phyloP scores from a whole-genome alignment of 2,329 filamentous ascomycete genomes.

The Mycosphaerella arachidis region DNA sequence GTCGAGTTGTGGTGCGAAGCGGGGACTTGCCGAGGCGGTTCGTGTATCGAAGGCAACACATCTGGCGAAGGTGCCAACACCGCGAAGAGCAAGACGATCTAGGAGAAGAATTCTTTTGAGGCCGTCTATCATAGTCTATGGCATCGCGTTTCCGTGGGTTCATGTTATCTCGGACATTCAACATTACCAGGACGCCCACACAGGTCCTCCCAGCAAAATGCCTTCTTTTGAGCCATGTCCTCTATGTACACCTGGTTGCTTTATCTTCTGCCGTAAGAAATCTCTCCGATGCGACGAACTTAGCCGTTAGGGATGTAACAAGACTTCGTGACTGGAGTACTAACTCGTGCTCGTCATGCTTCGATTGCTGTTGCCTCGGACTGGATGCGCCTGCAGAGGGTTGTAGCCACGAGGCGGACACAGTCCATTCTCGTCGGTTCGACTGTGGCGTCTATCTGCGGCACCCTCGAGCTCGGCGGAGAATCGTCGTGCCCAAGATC shows the following conservation, averaged over 20 bases:
- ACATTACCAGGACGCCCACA: constrained; percentile 1
- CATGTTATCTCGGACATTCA: background rate
- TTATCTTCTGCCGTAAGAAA: background rate
- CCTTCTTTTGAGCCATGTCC: background rate
- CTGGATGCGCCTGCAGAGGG: constrained; percentile 24
- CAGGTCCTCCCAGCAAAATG: background rate
- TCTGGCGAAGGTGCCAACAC: background rate
- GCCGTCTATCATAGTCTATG: background rate
- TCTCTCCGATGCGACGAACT: background rate
- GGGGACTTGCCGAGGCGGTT: background rate
- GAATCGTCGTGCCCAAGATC: constrained; percentile 4
- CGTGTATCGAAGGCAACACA: too few relatives aligned
- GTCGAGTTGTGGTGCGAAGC: background rate
- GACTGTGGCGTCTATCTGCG: background rate
- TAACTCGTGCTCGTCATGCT: background rate
- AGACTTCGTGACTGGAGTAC: background rate
- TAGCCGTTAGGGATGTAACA: background rate
- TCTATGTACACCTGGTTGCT: background rate
- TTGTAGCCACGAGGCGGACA: constrained; percentile 9
- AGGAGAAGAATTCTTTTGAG: background rate
- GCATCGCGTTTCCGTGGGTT: background rate
- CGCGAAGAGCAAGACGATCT: background rate
- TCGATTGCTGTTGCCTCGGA: constrained; percentile 3
- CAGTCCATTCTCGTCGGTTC: background rate
- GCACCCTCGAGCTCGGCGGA: constrained; percentile 2